phyloP scores from a whole-genome alignment of 73 alveolate genomes.

The Paramecium biaurelia region DNA sequence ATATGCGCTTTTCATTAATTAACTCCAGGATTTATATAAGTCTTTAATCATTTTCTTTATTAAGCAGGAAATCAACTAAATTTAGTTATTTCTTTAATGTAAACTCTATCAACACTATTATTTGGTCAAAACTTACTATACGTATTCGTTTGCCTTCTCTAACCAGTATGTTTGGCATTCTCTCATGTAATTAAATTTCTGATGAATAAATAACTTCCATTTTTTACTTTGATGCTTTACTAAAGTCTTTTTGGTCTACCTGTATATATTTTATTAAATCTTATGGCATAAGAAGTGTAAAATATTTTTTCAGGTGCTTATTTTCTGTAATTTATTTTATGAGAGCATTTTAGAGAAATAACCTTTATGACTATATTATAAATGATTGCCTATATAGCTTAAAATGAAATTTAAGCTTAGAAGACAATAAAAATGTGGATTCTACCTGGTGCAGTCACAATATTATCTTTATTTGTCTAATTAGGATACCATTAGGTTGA shows the following conservation, averaged over 20 bases:
- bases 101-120: not conserved
- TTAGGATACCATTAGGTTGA: not conserved
- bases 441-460: slow-evolving; percentile 10
- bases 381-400: not conserved
- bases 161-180: slow-evolving; percentile 8
- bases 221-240: not conserved
- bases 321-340: not conserved
- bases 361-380: slow-evolving; percentile 1
- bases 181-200: not conserved
- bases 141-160: not conserved
- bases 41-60: not conserved
- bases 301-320: not conserved
- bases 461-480: not conserved
- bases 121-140: not conserved
- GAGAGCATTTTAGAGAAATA: not conserved
- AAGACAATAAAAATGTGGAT: not conserved
- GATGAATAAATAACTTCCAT: not conserved
- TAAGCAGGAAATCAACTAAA: not conserved
- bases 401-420: slow-evolving; percentile 14
- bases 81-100: not conserved
- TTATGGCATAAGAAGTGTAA: not conserved
- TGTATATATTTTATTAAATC: not conserved
- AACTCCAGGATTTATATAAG: slow-evolving; percentile 17
- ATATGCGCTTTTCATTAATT: slow-evolving; percentile 31
- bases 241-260: slow-evolving; percentile 6